Evolutionary conservation across 768 basidiomycete species (phyloP).

Genomic region (Astraeus odoratus): DNA sequence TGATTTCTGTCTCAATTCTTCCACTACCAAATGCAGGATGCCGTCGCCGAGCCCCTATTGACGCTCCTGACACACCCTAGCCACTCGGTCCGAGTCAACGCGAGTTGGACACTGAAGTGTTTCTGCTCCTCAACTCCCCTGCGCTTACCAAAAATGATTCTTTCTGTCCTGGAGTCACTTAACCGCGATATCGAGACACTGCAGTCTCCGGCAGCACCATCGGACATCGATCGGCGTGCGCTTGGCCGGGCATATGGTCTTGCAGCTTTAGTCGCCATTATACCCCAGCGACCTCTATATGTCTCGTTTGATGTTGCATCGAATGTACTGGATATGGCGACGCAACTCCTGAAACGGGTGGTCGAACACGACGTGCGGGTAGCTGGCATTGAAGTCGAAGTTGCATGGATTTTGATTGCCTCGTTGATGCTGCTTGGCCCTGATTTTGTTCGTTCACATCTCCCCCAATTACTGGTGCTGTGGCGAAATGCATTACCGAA

Average conservation of each 20-base stretch:
- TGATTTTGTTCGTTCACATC: conserved; percentile 87
- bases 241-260: conserved; percentile 89
- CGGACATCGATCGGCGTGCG: conserved; percentile 64
- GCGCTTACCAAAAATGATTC: conserved; percentile 72
- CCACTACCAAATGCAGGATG: conserved; percentile 45
- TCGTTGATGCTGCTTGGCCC: conserved; percentile 90
- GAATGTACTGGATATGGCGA: conserved; percentile 87
- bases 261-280: conserved; percentile 77
- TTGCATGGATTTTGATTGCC: conserved; percentile 90
- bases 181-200: conserved; percentile 76
- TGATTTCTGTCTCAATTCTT: background rate
- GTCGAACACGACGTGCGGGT: conserved; percentile 85
- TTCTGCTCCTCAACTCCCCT: conserved; percentile 89
- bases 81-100: conserved; percentile 78
- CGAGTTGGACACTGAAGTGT: conserved; percentile 82
- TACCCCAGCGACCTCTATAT: conserved; percentile 84
- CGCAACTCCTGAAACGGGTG: conserved; percentile 81
- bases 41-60: conserved; percentile 76
- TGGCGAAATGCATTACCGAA: conserved; percentile 98
- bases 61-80: conserved; percentile 83
- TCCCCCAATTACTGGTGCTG: conserved; percentile 88
- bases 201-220: conserved; percentile 61
- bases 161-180: conserved; percentile 71
- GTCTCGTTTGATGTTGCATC: conserved; percentile 91
- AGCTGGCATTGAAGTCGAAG: conserved; percentile 81